Percentiles rank a stretch among this genome's conserved stretches.
phyloP scores from a whole-genome alignment of 306 rosid species.

The Vigna nakashimae region DNA sequence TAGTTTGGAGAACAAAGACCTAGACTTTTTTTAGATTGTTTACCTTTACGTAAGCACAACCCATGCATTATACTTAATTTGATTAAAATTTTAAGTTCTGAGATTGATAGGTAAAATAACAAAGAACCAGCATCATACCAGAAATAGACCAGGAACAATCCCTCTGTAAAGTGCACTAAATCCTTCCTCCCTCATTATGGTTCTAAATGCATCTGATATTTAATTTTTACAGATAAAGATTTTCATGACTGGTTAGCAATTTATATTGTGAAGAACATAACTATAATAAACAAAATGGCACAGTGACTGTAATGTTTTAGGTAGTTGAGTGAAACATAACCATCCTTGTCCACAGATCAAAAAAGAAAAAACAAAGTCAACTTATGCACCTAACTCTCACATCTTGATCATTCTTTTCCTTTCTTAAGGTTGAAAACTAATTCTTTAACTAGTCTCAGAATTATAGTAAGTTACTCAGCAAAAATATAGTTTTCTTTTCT shows the following conservation, averaged over 20 bases:
- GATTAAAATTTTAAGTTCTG: conserved; percentile 15
- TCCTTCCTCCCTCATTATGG: conserved; percentile 88
- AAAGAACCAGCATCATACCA: conserved; percentile 63
- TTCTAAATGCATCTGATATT: conserved; percentile 90
- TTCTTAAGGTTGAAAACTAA: not conserved
- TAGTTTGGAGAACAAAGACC: conserved; percentile 1
- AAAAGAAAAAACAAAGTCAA: conserved; percentile 6
- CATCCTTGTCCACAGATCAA: not conserved
- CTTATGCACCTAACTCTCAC: not conserved
- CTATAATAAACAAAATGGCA: conserved; percentile 19
- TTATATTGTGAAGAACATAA: conserved; percentile 30
- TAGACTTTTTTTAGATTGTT: not conserved
- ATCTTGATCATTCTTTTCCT: conserved; percentile 24
- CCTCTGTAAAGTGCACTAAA: conserved; percentile 85
- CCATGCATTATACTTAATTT: not conserved
- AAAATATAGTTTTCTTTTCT: too few relatives aligned
- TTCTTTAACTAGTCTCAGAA: not conserved
- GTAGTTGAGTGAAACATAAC: conserved; percentile 13
- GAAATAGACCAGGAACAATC: conserved; percentile 84
- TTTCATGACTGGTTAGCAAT: conserved; percentile 35
- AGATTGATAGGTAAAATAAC: conserved; percentile 36
- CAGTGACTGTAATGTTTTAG: conserved; percentile 12
- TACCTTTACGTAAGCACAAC: conserved; percentile 30
- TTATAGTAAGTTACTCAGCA: too few relatives aligned
- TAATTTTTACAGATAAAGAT: conserved; percentile 37